phyloP scores from a whole-genome alignment of 2,329 filamentous ascomycete genomes.

The Colletotrichum magnum region DNA sequence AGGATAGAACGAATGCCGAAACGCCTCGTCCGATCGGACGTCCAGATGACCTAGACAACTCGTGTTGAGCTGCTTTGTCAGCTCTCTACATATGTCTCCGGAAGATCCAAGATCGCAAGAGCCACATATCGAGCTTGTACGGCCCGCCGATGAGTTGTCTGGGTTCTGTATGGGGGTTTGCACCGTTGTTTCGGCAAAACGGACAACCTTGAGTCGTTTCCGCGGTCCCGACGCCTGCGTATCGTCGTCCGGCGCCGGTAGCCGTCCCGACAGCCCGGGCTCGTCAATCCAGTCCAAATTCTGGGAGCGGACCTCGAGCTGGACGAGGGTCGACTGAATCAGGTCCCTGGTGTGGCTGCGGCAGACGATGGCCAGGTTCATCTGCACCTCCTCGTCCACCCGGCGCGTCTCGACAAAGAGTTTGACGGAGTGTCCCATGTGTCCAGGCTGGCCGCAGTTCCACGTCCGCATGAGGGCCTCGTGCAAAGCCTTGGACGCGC shows the following conservation, averaged over 20 bases:
- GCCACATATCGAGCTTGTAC: not conserved
- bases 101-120: constrained; percentile 14
- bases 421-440: constrained; percentile 27
- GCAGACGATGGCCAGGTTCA: constrained; percentile 33
- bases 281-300: constrained; percentile 20
- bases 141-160: not conserved
- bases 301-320: constrained; percentile 30
- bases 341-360: not conserved
- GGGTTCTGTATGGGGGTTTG: not conserved
- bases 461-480: constrained; percentile 16
- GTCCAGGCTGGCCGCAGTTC: constrained; percentile 21
- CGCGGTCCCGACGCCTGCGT: not conserved
- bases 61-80: not conserved
- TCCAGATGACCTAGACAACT: constrained; percentile 28
- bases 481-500: constrained; percentile 23
- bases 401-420: constrained; percentile 28
- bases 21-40: not conserved
- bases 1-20: constrained; percentile 27
- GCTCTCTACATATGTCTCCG: constrained; percentile 24
- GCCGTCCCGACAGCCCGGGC: not conserved
- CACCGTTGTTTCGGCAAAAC: constrained; percentile 17
- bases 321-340: not conserved
- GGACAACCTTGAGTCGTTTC: constrained; percentile 13
- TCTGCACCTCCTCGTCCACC: constrained; percentile 14
- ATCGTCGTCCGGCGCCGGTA: not conserved